Percentiles rank a stretch among this genome's conserved stretches.
Evolutionary conservation across 2,329 filamentous ascomycete genomes (phyloP).

Genomic region (Fusarium subtropicale): DNA sequence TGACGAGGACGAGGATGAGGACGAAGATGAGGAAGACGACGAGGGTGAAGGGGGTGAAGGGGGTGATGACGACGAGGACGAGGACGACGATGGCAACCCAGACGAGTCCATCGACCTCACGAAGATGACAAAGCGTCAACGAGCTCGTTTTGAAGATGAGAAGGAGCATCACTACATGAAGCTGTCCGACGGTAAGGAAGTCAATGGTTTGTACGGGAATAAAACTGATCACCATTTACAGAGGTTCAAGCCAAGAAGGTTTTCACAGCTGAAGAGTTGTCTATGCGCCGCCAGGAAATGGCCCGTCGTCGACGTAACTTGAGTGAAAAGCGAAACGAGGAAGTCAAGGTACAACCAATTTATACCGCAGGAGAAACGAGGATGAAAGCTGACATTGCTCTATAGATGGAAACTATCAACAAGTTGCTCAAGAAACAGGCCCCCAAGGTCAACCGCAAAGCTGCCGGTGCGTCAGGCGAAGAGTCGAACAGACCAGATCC

Average conservation of each 20-base stretch:
- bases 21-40: conserved; percentile 57
- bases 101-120: conserved; percentile 65
- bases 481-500: conserved; percentile 65
- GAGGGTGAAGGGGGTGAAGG: conserved; percentile 55
- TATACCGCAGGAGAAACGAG: conserved; percentile 3
- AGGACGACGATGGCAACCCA: conserved; percentile 59
- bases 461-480: conserved; percentile 57
- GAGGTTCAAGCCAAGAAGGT: conserved; percentile 73
- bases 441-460: conserved; percentile 74
- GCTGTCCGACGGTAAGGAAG: conserved; percentile 66
- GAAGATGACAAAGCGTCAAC: conserved; percentile 71
- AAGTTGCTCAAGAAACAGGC: conserved; percentile 89
- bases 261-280: conserved; percentile 71
- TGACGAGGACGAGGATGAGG: conserved; percentile 57
- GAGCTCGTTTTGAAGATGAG: conserved; percentile 68
- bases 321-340: conserved; percentile 73
- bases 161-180: conserved; percentile 67
- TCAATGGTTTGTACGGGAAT: not conserved
- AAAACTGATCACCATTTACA: conserved; percentile 47
- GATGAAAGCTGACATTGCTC: conserved; percentile 13
- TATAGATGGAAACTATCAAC: conserved; percentile 89
- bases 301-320: conserved; percentile 70
- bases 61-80: conserved; percentile 54
- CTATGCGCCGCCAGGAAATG: conserved; percentile 72
- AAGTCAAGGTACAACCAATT: conserved; percentile 65